Percentiles rank a stretch among this genome's conserved stretches.
Conservation (phyloP, 2,329 filamentous ascomycete species). For the Rhexocercosporidium sp. region DNA sequence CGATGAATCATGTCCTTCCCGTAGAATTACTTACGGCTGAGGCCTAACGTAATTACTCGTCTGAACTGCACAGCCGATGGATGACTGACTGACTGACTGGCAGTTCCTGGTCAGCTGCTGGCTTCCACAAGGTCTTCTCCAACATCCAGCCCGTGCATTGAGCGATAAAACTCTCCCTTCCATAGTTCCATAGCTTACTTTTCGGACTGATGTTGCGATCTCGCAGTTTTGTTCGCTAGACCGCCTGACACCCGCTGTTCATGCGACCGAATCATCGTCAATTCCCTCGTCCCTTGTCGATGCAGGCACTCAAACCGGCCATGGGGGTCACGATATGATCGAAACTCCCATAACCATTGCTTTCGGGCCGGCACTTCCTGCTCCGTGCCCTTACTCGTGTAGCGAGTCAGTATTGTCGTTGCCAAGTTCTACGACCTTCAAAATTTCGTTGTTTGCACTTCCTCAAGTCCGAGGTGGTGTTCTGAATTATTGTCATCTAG, state of each 20-base stretch:
- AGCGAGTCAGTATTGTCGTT: constrained; percentile 3
- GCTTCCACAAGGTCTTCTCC: not conserved
- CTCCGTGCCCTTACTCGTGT: constrained; percentile 1
- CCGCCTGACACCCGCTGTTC: not conserved
- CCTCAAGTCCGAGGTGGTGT: not conserved
- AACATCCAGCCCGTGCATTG: not conserved
- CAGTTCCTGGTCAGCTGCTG: constrained; percentile 3
- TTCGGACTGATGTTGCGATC: not conserved
- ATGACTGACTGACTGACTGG: not conserved
- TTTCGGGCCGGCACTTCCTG: not conserved
- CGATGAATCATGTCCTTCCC: not conserved
- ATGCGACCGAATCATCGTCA: constrained; percentile 3
- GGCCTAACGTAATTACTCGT: not conserved
- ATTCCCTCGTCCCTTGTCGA: not conserved
- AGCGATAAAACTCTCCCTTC: not conserved
- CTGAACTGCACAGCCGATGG: not conserved
- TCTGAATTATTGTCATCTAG: not conserved
- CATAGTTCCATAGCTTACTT: no score
- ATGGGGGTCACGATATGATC: not conserved
- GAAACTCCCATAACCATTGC: not conserved
- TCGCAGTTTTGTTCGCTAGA: not conserved
- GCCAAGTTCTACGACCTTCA: not conserved
- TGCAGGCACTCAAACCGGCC: constrained; percentile 6
- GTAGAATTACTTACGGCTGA: no score
- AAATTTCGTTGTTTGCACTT: not conserved